Evolutionary conservation across 352 stramenopile species (phyloP).

Genomic region (Thalassiosira pacifica): DNA sequence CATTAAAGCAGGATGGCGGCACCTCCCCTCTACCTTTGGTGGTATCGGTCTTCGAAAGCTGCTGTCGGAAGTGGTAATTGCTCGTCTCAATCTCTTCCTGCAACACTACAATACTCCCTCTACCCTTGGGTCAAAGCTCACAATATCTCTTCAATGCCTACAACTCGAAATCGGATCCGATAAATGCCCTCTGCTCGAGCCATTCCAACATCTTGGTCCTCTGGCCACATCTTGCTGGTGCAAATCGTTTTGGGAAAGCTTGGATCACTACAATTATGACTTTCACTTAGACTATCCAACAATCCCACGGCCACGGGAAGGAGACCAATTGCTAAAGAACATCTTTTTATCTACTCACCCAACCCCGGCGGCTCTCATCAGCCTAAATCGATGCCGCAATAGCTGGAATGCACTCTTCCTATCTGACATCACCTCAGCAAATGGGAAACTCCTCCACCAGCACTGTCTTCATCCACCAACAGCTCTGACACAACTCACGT

Average conservation of each 20-base stretch:
- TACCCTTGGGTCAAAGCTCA: background rate
- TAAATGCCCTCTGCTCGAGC: background rate
- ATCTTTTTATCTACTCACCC: background rate
- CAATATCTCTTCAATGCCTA: background rate
- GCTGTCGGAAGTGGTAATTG: background rate
- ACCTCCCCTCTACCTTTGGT: background rate
- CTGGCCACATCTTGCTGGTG: slow-evolving; percentile 23
- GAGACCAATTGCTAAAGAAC: slow-evolving; percentile 9
- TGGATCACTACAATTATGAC: background rate
- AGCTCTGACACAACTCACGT: no score
- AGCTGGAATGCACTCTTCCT: background rate
- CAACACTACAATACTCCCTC: background rate
- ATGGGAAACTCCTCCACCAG: background rate
- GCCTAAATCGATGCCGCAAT: background rate
- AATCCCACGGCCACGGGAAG: background rate
- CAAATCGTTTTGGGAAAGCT: slow-evolving; percentile 22
- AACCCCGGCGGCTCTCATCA: background rate
- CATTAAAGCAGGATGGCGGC: slow-evolving; percentile 4
- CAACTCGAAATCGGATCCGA: background rate
- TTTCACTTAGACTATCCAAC: slow-evolving; percentile 28
- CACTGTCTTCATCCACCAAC: background rate
- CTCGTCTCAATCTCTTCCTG: slow-evolving; percentile 14
- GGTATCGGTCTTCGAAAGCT: slow-evolving; percentile 2
- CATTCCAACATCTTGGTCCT: background rate
- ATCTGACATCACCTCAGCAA: background rate